Evolutionary conservation across 2,329 filamentous ascomycete species (phyloP).

Genomic region (Fusarium sp.): DNA sequence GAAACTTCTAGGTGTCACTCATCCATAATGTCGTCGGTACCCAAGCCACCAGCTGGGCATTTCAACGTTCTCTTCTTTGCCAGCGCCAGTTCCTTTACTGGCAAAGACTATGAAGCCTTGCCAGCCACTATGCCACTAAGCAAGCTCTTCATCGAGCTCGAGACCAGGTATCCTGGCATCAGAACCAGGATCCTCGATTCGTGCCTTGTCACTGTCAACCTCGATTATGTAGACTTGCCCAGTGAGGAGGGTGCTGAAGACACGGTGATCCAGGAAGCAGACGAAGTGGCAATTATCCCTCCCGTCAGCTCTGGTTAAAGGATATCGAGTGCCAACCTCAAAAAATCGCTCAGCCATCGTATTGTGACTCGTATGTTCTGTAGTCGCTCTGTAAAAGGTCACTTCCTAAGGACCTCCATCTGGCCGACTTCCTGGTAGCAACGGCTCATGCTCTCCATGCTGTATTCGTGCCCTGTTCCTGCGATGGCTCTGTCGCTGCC

Average conservation of each 20-base stretch:
- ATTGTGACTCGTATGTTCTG: conserved; percentile 5
- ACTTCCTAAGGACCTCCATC: conserved; percentile 7
- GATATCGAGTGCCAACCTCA: conserved; percentile 25
- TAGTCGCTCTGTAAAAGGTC: conserved; percentile 12
- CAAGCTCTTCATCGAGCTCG: conserved; percentile 74
- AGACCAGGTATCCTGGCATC: conserved; percentile 77
- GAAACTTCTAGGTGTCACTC: conserved; percentile 16
- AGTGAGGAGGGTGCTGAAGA: conserved; percentile 55
- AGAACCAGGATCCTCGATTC: conserved; percentile 74
- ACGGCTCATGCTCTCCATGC: conserved; percentile 48
- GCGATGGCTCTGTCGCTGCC: conserved; percentile 14
- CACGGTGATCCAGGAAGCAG: conserved; percentile 72
- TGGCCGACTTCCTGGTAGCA: conserved; percentile 39
- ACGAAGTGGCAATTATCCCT: conserved; percentile 89
- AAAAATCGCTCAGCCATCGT: conserved; percentile 14
- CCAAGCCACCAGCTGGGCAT: conserved; percentile 68
- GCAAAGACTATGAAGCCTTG: conserved; percentile 73
- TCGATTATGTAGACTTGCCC: conserved; percentile 80
- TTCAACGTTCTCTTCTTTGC: conserved; percentile 89
- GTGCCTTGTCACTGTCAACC: conserved; percentile 81
- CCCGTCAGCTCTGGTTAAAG: conserved; percentile 84
- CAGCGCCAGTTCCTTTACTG: conserved; percentile 75
- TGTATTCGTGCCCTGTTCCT: conserved; percentile 25
- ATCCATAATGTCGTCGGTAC: conserved; percentile 50
- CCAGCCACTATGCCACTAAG: conserved; percentile 72